Percentiles rank a stretch among this genome's conserved stretches.
Conservation (phyloP, 1,284 basidiomycete genomes). For the Ceratobasidium papillatum region DNA sequence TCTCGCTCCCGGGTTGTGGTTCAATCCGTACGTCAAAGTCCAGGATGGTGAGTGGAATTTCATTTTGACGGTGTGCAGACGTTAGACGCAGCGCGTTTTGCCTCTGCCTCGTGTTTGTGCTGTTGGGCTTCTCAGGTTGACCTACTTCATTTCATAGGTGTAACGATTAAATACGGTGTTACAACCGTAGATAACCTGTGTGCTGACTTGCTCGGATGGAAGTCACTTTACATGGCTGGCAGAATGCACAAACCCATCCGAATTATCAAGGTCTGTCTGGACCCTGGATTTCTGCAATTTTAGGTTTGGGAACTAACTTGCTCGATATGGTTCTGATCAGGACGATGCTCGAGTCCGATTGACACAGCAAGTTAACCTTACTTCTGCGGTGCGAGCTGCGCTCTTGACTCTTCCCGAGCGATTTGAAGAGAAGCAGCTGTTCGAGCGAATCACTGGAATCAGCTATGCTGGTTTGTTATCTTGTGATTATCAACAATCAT, state of each 20-base stretch:
- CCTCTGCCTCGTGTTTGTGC: slow-evolving; percentile 19
- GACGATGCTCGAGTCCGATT: slow-evolving; percentile 89
- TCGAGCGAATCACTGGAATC: slow-evolving; percentile 85
- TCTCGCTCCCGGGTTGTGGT: slow-evolving; percentile 91
- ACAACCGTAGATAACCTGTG: slow-evolving; percentile 91
- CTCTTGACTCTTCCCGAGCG: slow-evolving; percentile 67
- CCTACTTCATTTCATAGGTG: slow-evolving; percentile 35
- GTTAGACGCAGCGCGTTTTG: background rate
- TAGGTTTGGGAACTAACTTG: slow-evolving; percentile 11
- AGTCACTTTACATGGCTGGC: slow-evolving; percentile 91
- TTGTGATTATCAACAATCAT: background rate
- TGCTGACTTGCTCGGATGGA: slow-evolving; percentile 91
- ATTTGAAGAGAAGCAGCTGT: slow-evolving; percentile 84
- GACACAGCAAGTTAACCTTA: slow-evolving; percentile 92
- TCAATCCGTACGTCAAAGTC: slow-evolving; percentile 78
- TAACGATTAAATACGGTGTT: slow-evolving; percentile 97
- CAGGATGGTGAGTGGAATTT: slow-evolving; percentile 29
- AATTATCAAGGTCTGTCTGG: slow-evolving; percentile 66
- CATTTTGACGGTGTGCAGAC: background rate
- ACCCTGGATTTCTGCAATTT: slow-evolving; percentile 16
- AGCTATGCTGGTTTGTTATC: slow-evolving; percentile 67
- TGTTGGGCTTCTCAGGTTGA: slow-evolving; percentile 10
- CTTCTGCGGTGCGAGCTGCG: slow-evolving; percentile 86
- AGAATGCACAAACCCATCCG: slow-evolving; percentile 97
- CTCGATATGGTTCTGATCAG: slow-evolving; percentile 31